Evolutionary conservation across 164 flowering plant genomes (phyloP).

Genomic region (Dillenia suffruticosa): DNA sequence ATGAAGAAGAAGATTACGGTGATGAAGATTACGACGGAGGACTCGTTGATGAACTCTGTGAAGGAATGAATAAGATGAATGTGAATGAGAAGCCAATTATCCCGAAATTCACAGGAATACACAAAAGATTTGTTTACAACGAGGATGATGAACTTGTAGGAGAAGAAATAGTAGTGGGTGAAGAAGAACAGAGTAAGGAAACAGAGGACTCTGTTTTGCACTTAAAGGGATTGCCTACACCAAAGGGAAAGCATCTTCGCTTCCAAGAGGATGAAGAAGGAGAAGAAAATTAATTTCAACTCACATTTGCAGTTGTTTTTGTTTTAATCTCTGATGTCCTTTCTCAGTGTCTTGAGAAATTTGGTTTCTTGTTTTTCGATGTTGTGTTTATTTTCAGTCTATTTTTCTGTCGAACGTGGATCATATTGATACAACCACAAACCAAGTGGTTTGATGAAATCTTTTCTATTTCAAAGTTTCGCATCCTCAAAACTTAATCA

Average conservation of each 20-base stretch:
- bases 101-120: slow-evolving; percentile 42
- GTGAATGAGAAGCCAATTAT: slow-evolving; percentile 17
- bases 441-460: too few species aligned
- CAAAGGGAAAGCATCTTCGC: slow-evolving; percentile 59
- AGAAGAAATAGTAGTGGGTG: slow-evolving; percentile 15
- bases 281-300: neutral
- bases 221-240: slow-evolving; percentile 55
- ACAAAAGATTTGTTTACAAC: slow-evolving; percentile 54
- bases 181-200: too few species aligned
- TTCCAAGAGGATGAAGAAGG: slow-evolving; percentile 33
- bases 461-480: too few species aligned
- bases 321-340: neutral
- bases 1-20: slow-evolving; percentile 14
- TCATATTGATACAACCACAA: too few species aligned
- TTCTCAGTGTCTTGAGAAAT: neutral
- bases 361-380: neutral
- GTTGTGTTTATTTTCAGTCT: too few species aligned
- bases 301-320: neutral
- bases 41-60: slow-evolving; percentile 48
- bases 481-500: too few species aligned
- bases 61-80: slow-evolving; percentile 24
- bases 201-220: slow-evolving; percentile 7
- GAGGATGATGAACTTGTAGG: slow-evolving; percentile 45
- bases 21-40: slow-evolving; percentile 15
- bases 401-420: too few species aligned